phyloP scores from a whole-genome alignment of 495 filamentous ascomycete genomes.

The Penicillium argentinense region DNA sequence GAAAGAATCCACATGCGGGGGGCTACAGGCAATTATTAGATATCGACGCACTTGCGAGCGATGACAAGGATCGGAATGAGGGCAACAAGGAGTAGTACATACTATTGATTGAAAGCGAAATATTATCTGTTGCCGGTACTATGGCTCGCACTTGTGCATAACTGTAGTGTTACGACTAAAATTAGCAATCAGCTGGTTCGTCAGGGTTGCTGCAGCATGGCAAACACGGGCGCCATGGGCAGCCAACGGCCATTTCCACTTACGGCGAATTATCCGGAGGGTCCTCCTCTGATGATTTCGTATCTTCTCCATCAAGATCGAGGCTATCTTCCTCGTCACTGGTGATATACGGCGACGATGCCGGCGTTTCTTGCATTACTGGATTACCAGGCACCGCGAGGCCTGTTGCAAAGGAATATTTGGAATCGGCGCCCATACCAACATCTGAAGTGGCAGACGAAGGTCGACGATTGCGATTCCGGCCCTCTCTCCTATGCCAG shows the following conservation, averaged over 20 bases:
- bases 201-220: not conserved
- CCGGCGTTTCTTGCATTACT: conserved; percentile 21
- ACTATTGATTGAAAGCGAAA: conserved; percentile 72
- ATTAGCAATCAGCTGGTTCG: conserved; percentile 1
- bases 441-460: conserved; percentile 28
- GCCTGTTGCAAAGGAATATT: conserved; percentile 31
- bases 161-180: not conserved
- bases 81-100: not conserved
- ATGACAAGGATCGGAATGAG: no score
- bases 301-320: conserved; percentile 25
- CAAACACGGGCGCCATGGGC: no score
- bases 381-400: conserved; percentile 25
- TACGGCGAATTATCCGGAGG: conserved; percentile 35
- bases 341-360: conserved; percentile 18
- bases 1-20: conserved; percentile 85
- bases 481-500: conserved; percentile 8
- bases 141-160: conserved; percentile 76
- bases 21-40: conserved; percentile 25
- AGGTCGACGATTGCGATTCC: conserved; percentile 20
- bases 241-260: no score
- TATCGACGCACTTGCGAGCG: no score
- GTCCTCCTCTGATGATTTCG: conserved; percentile 25
- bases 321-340: conserved; percentile 26
- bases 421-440: conserved; percentile 30
- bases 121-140: conserved; percentile 71